Base-by-base conservation (phyloP, 1,139 yeast genomes). In the Taphrina confusa region DNA sequence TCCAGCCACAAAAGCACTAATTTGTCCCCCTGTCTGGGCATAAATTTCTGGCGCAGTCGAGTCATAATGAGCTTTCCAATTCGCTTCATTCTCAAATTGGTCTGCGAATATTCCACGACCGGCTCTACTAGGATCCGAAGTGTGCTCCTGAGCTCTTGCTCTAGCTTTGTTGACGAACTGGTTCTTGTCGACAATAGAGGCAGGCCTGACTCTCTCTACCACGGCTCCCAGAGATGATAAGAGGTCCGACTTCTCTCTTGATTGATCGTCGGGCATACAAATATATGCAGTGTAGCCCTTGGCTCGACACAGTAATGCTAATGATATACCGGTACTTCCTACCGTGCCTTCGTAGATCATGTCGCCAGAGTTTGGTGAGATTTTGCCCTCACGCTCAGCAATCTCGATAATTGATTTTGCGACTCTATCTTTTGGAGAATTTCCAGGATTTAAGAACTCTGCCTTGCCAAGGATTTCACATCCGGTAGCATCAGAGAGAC, bases 181-280 rank as follows among this genome's bases (percentile, higher is more conserved):
- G 63, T 82, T 81, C 1, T 95, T 92, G 72, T 92, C 97, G 12
- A 90, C 96, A 51, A 92, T 92, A 8, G 96, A 84, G 0, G 97
- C 97, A 0, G 98, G 98, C 62, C 87, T 84, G 14, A 92, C 97
- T 47, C 86, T 85, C 68, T 87, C 91, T n/a, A 92, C 80, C 1
- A 76, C 80, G 0, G 97, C 97, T 1, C 97, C 97, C 42, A 88
- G 78, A 49, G 86, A 79, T 60, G 78, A 78, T 54, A 92, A 75
- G 39, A 92, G 75, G 54, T 81, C 82, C 23, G 92, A 70, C 69
- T 92, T 92, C 67, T 92, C 97, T 1, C 77, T 78, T 0, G 96
- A 85, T 0, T 97, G 92, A 69, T 92, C 98, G 70, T 90, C 94
- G 0, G 97, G 98, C n/a, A 92, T 77, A 62, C 95, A 91, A 30